These are phyloP conservation scores for Microsporum ferrugineum DNA, from an alignment of 2,329 filamentous ascomycete species.

Conservation along the genomic window DNA sequence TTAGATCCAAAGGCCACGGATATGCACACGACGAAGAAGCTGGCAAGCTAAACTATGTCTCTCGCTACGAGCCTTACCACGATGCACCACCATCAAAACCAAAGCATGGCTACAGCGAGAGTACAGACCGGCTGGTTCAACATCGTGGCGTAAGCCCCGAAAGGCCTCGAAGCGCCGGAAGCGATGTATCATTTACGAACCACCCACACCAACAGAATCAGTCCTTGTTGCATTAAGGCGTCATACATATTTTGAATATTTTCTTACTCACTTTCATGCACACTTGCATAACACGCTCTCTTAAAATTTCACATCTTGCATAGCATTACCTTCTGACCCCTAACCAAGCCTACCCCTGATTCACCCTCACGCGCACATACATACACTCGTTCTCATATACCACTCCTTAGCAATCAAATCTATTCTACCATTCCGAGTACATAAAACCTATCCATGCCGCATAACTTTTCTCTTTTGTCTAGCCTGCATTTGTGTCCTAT, in stretches of 20 bases:
- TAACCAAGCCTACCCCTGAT: background rate
- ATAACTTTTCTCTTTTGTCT: background rate
- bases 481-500: background rate
- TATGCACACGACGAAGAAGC: conserved; percentile 20
- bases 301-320: background rate
- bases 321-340: background rate
- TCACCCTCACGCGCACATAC: background rate
- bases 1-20: conserved; percentile 43
- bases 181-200: conserved; percentile 18
- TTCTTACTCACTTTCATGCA: conserved; percentile 20
- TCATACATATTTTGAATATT: conserved; percentile 21
- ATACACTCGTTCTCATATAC: background rate
- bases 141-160: background rate
- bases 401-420: conserved; percentile 8
- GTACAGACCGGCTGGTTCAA: conserved; percentile 26
- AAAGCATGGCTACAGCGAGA: conserved; percentile 22
- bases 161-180: background rate
- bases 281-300: background rate
- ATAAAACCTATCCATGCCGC: background rate
- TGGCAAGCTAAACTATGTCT: conserved; percentile 32
- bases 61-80: conserved; percentile 32
- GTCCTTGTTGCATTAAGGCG: conserved; percentile 20
- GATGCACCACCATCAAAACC: conserved; percentile 18
- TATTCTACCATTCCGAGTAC: background rate
- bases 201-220: conserved; percentile 15